Base-by-base conservation (phyloP, 768 basidiomycete species). In the Suillus weaverae region DNA sequence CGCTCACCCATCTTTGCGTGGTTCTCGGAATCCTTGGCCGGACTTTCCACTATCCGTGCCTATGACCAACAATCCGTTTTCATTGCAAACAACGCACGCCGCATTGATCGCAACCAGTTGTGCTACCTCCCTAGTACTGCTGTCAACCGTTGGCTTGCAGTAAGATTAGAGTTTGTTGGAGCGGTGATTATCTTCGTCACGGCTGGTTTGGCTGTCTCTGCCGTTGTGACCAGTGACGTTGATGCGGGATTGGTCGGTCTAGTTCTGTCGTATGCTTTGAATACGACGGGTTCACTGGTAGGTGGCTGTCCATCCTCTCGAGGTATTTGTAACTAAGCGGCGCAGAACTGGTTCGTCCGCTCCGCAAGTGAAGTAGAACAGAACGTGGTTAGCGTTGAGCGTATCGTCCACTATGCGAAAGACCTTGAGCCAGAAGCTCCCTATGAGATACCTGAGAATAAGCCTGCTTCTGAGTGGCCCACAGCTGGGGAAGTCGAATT, bases 1-100 rank as follows among this genome's bases (percentile, higher is more conserved):
- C 88, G 92, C 44, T 94, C 92, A 0, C 95, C 96, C 1, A 94
- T 99, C 64, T 96, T 97, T 74, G 90, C 89, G 0, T 91, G 89
- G 88, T 93, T 93, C 73, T 90, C 90, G 2, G 92, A 93, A 73
- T 89, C 86, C 3, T 77, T 88, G 43, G 83, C 85, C 4, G 94
- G 94, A 7, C 76, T 94, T 43, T 87, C 91, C 1, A 95, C 92
- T 3, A 95, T 96, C 69, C 85, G 93, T 0, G 92, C 92, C 0
- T 95, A 90, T 79, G 76, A 80, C 41, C 92, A 93, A 67, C 87
- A 92, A 71, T 56, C 76, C 0, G 78, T 89, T 11, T 96, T 95
- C 72, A 80, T 84, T 20, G 78, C 83, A 10, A 85, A 85, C 43
- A 94, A 91, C 68, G 85, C 89, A 62, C 85, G 83, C 22, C 86